phyloP scores from a whole-genome alignment of 2,329 filamentous ascomycete species.

The Canariomyces notabilis region DNA sequence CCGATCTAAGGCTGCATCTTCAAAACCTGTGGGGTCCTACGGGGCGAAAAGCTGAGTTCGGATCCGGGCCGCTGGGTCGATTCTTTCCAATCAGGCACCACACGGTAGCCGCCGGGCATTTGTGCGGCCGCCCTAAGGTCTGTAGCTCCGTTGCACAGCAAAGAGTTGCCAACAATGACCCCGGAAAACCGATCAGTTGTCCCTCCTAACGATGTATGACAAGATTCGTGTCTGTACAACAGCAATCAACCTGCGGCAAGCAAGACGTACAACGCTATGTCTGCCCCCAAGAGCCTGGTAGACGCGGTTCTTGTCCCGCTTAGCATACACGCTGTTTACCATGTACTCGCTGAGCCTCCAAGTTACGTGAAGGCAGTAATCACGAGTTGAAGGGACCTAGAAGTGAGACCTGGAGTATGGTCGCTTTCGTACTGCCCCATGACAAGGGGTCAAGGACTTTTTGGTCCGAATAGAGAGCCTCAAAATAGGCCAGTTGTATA shows the following conservation, averaged over 20 bases:
- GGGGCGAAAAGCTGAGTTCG: conserved; percentile 6
- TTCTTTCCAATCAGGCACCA: conserved; percentile 16
- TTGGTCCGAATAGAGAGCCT: too few species aligned
- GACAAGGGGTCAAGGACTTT: not conserved
- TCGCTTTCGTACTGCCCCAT: not conserved
- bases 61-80: conserved; percentile 11
- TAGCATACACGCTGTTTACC: not conserved
- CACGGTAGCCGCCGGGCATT: conserved; percentile 17
- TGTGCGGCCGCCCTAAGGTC: conserved; percentile 1
- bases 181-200: not conserved
- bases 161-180: not conserved
- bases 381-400: not conserved
- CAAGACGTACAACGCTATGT: not conserved
- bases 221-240: not conserved
- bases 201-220: not conserved
- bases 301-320: not conserved
- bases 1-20: not conserved
- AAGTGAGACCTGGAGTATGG: not conserved
- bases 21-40: conserved; percentile 3
- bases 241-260: not conserved
- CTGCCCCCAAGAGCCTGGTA: too few species aligned
- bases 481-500: too few species aligned
- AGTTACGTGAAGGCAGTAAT: not conserved
- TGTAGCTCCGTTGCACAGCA: not conserved
- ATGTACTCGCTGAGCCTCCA: not conserved